Base-by-base conservation (phyloP, 352 stramenopile species). In the Pythium dissimile region DNA sequence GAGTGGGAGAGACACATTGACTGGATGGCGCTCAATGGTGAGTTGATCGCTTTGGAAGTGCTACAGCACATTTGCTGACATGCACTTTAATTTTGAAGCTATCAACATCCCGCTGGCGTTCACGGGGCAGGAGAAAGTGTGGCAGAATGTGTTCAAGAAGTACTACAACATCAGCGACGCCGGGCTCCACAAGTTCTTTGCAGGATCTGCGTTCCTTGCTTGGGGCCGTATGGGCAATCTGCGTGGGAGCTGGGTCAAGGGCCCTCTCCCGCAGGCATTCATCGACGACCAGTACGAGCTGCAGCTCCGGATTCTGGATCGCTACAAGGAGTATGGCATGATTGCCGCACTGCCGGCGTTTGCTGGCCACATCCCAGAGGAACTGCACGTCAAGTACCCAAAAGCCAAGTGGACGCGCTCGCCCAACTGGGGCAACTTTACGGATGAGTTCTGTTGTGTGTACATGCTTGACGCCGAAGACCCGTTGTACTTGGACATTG, bases 71-170 rank as follows among this genome's bases (percentile, higher is more conserved):
- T 20, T 10, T 16, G 21, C n/a, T 42, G 30, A 12, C n/a, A n/a
- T n/a, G n/a, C n/a, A n/a, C n/a, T n/a, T n/a, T n/a, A n/a, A 18
- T 54, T 26, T 34, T 4, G 21, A 38, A 84, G 72, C 80, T 10
- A 90, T 97, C 72, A 97, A 97, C 63, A 90, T 96, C 67, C 82
- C 91, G 15, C 57, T 97, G 54, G 88, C 89, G 11, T 93, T 96
- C 66, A 92, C 86, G 0, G 91, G 89, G 6, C 88, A 96, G 58
- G 89, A 97, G 58, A 88, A 92, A 43, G 84, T 95, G 38, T 96
- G 88, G 77, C 80, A 93, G 30, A 77, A 84, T 24, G 89, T 91
- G 15, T 97, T 94, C 72, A 54, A 71, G 41, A 76, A 75, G 7
- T 65, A 90, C 48, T 88, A 96, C 56, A 90, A 92, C 51, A 67